Base-by-base conservation (phyloP, 1,284 basidiomycete genomes). In the Trichosporon sp. region DNA sequence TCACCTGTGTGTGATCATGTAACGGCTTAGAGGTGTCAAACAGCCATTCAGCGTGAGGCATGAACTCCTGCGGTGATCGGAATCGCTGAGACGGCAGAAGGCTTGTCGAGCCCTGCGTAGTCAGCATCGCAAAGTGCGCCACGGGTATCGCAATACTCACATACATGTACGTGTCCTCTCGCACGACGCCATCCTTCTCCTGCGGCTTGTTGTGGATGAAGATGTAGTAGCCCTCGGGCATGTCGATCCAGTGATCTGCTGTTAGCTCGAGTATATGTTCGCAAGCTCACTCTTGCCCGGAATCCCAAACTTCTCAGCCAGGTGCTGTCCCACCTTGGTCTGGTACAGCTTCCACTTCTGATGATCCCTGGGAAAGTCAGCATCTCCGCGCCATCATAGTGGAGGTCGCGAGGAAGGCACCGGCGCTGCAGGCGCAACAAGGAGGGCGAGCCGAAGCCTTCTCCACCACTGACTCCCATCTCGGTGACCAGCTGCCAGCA, bases 221-320 rank as follows among this genome's bases (percentile, higher is more conserved):
- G 14, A 79, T 44, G 34, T 66, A 69, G 63, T 78, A 79, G 2
- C 71, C 71, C 0, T 57, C 49, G 0, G 77, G 77, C 34, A 79
- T 13, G 32, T 63, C 64, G 29, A 69, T 69, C 23, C 13, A 23
- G 27, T 49, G 40, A n/a, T 27, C 64, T 65, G 49, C 10, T 2
- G 57, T 64, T 32, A 66, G 59, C 44, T 6, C 19, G 4, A 21
- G 19, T 13, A 25, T 21, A 21, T 23, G n/a, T 44, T 21, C n/a
- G 46, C 16, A 16, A 6, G 16, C 61, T 61, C 61, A 60, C 67
- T 21, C 11, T 71, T 46, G 0, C 65, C 63, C 31, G 70, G 14
- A 10, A 67, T 21, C 0, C 54, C 56, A 6, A 52, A n/a, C 7
- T 59, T n/a, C 19, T 68, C 57, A 7, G 72, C 74, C 1, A 77